Percentiles rank a stretch among this genome's conserved stretches.
phyloP scores from a whole-genome alignment of 23 red algal species.

The Rhodosorus marinus region DNA sequence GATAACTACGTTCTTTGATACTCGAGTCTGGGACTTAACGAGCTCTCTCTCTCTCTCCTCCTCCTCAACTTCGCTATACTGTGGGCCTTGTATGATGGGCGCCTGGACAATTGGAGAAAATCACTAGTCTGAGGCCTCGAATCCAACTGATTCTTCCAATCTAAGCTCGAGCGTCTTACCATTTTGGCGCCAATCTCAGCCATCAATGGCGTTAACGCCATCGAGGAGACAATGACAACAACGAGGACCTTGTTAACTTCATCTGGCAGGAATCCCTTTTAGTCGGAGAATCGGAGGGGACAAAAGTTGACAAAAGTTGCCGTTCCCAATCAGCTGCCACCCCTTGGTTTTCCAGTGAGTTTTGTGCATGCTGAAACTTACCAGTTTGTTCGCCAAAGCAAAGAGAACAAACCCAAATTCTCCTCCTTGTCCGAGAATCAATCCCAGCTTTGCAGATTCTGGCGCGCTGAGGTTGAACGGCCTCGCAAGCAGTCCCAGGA shows the following conservation, averaged over 20 bases:
- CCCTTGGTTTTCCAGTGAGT: too few relatives aligned
- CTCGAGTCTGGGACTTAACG: constrained; percentile 9
- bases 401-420: constrained; percentile 98
- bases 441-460: constrained; percentile 60
- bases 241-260: constrained; percentile 51
- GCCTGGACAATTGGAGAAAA: constrained; percentile 26
- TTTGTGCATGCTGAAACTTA: too few relatives aligned
- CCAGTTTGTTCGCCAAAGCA: constrained; percentile 57
- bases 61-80: constrained; percentile 1
- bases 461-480: constrained; percentile 59
- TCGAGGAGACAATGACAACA: constrained; percentile 52
- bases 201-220: constrained; percentile 78
- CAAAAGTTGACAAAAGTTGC: too few relatives aligned
- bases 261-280: constrained; percentile 69
- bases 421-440: constrained; percentile 76
- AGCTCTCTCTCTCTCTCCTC: constrained; percentile 15
- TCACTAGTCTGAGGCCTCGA: too few relatives aligned
- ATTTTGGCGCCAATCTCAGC: constrained; percentile 27
- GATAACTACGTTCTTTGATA: background rate
- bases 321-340: too few relatives aligned
- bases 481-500: constrained; percentile 38
- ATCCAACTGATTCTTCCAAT: too few relatives aligned
- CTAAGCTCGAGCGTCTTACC: too few relatives aligned
- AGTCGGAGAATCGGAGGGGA: too few relatives aligned
- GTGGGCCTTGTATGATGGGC: constrained; percentile 11